phyloP scores from a whole-genome alignment of 2,329 filamentous ascomycete genomes.

The Nannizziopsis arthrosporioides region DNA sequence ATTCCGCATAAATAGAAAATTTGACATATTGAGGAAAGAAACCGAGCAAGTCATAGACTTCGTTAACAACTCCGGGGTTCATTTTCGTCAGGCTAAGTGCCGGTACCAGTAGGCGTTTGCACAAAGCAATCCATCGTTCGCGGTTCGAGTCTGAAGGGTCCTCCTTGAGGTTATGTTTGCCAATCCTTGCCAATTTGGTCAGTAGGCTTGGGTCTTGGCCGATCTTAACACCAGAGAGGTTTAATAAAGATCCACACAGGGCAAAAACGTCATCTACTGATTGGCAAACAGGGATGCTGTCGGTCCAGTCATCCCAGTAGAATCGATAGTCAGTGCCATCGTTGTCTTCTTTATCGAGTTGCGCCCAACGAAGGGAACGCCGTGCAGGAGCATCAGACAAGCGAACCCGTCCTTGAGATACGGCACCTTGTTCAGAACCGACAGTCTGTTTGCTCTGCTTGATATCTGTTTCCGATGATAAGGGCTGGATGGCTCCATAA shows the following conservation, averaged over 20 bases:
- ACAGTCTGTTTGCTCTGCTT: constrained; percentile 41
- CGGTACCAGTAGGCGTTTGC: constrained; percentile 74
- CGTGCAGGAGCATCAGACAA: constrained; percentile 49
- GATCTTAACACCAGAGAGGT: constrained; percentile 77
- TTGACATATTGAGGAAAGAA: constrained; percentile 64
- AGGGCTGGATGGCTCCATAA: constrained; percentile 43
- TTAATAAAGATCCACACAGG: constrained; percentile 71
- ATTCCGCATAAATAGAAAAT: constrained; percentile 86
- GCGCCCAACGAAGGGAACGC: constrained; percentile 69
- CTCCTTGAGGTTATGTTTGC: constrained; percentile 57
- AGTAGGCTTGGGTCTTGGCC: constrained; percentile 70
- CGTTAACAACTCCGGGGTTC: constrained; percentile 74
- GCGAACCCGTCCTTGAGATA: constrained; percentile 58
- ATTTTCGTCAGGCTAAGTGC: constrained; percentile 74
- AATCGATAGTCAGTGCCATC: constrained; percentile 72
- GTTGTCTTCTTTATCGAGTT: constrained; percentile 64
- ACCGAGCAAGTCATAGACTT: constrained; percentile 72
- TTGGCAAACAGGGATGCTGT: constrained; percentile 86
- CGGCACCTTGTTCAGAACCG: constrained; percentile 53
- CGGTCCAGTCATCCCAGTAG: constrained; percentile 95
- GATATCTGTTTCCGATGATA: constrained; percentile 31
- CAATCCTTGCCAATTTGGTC: constrained; percentile 75
- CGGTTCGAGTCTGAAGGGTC: constrained; percentile 61
- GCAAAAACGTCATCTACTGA: constrained; percentile 81
- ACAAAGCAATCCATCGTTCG: constrained; percentile 71